Evolutionary conservation across 176 grass and related monocot species (phyloP).

Genomic region (Triticum dicoccoides): DNA sequence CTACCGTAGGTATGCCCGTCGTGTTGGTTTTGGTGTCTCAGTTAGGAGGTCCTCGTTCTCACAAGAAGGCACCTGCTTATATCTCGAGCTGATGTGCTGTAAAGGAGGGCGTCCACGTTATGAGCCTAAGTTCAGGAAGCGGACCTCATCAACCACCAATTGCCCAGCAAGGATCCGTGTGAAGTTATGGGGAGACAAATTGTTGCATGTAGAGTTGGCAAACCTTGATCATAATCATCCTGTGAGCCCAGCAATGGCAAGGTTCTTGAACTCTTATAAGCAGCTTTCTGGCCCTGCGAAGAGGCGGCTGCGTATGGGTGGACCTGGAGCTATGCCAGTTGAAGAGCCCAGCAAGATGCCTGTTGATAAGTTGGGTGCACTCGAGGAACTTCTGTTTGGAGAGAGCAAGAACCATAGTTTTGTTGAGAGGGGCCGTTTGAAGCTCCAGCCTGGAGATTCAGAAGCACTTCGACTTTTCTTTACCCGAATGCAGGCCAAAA

Average conservation of each 20-base stretch:
- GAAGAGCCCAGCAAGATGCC: slow-evolving; percentile 74
- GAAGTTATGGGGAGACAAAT: slow-evolving; percentile 88
- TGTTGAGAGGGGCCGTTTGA: slow-evolving; percentile 68
- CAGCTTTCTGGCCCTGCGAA: slow-evolving; percentile 69
- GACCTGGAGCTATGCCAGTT: slow-evolving; percentile 48
- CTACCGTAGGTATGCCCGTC: slow-evolving; percentile 77
- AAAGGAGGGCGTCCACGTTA: slow-evolving; percentile 78
- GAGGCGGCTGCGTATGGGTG: slow-evolving; percentile 52
- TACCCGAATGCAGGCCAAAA: slow-evolving; percentile 95
- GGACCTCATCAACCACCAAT: slow-evolving; percentile 86
- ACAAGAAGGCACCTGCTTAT: slow-evolving; percentile 79
- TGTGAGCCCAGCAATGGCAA: slow-evolving; percentile 89
- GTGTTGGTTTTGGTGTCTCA: slow-evolving; percentile 88
- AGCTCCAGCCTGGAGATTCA: slow-evolving; percentile 76
- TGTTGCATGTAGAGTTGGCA: slow-evolving; percentile 90
- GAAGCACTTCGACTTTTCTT: slow-evolving; percentile 88
- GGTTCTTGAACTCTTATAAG: slow-evolving; percentile 87
- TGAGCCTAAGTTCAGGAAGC: slow-evolving; percentile 86
- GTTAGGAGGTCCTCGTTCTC: slow-evolving; percentile 91
- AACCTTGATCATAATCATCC: slow-evolving; percentile 91
- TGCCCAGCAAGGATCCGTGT: slow-evolving; percentile 85
- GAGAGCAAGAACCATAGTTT: slow-evolving; percentile 72
- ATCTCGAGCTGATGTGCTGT: slow-evolving; percentile 95
- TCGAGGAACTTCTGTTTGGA: slow-evolving; percentile 81
- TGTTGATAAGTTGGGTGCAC: slow-evolving; percentile 61